These are phyloP conservation scores for Phytopythium kandeliae DNA, from an alignment of 352 stramenopile genomes.

Conservation along the genomic window DNA sequence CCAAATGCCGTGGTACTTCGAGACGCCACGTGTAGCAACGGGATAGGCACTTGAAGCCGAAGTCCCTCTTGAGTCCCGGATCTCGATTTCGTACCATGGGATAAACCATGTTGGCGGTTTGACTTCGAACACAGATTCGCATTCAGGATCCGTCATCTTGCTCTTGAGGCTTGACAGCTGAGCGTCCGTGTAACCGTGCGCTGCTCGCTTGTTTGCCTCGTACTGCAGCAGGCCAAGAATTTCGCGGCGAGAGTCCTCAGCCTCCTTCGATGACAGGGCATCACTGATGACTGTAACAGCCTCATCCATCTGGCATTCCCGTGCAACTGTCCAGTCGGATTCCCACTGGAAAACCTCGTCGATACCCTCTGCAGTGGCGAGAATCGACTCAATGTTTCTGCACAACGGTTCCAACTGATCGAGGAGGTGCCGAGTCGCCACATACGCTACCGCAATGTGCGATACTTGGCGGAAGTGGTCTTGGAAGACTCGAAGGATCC, in stretches of 20 bases:
- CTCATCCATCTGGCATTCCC: not conserved
- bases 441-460: not conserved
- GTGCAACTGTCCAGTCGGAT: not conserved
- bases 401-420: not conserved
- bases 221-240: not conserved
- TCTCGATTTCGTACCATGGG: constrained; percentile 3
- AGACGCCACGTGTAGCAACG: too few species aligned
- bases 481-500: not conserved
- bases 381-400: not conserved
- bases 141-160: not conserved
- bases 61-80: not conserved
- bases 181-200: not conserved
- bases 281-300: not conserved
- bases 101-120: not conserved
- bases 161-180: not conserved
- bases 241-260: not conserved
- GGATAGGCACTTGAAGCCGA: not conserved
- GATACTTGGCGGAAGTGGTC: not conserved
- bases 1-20: not conserved
- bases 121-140: not conserved
- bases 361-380: not conserved
- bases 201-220: not conserved
- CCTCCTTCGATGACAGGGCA: not conserved
- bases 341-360: not conserved
- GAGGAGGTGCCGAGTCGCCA: not conserved